A percentile compares a stretch with the other conserved stretches of the same genome.
These are phyloP conservation scores for Fragaria vesca DNA, from an alignment of 306 rosid genomes.

Conservation along the genomic window DNA sequence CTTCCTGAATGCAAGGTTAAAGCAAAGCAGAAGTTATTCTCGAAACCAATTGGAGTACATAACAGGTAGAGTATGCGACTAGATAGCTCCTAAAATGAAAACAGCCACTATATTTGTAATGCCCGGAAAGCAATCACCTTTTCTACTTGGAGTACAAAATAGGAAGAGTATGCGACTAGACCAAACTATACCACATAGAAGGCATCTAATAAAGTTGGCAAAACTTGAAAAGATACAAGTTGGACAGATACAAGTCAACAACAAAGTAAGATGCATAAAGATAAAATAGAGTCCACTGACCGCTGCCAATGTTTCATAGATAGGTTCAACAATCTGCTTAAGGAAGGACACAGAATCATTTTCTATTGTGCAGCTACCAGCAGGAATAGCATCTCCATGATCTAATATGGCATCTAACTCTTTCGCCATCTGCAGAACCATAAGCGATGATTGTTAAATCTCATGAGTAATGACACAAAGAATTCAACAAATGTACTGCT, in stretches of 20 bases:
- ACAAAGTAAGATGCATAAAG: neutral
- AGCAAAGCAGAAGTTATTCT: slow-evolving; percentile 9
- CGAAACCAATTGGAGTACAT: neutral
- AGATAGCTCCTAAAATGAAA: too few species aligned
- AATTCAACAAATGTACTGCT: neutral
- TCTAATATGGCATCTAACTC: slow-evolving; percentile 88
- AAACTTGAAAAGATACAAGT: neutral
- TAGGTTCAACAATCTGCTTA: slow-evolving; percentile 62
- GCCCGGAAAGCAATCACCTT: neutral
- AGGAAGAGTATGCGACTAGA: neutral
- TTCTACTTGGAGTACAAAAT: neutral
- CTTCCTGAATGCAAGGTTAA: slow-evolving; percentile 54
- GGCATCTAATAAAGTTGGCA: neutral
- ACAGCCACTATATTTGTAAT: too few species aligned
- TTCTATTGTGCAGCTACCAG: slow-evolving; percentile 48
- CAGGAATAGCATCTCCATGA: slow-evolving; percentile 68
- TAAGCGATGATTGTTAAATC: neutral
- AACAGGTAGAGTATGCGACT: neutral
- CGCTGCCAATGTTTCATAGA: slow-evolving; percentile 40
- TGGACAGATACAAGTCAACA: neutral
- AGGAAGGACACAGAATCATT: slow-evolving; percentile 69
- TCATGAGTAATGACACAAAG: neutral
- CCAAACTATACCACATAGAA: slow-evolving; percentile 1
- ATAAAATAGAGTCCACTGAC: slow-evolving; percentile 47
- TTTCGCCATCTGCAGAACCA: slow-evolving; percentile 77